A percentile compares a stretch with the other conserved stretches of the same genome.
Conservation (phyloP, 2,329 filamentous ascomycete genomes). For the Cryphonectria japonica region DNA sequence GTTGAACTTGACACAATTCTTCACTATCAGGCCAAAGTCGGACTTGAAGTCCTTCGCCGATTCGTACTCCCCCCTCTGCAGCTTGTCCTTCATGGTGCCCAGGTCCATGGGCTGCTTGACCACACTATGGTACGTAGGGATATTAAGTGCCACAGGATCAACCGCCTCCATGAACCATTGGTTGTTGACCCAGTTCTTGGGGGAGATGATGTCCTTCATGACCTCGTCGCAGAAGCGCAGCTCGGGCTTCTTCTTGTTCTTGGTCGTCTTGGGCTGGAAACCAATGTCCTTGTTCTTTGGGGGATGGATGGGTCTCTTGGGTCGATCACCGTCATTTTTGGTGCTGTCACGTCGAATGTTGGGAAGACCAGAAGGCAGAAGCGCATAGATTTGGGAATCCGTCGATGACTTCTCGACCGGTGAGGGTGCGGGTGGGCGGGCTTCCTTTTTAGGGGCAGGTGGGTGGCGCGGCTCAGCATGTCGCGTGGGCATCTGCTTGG, state of each 20-base stretch:
- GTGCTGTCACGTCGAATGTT: conserved; percentile 85
- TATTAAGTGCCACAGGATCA: conserved; percentile 90
- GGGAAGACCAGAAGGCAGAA: conserved; percentile 77
- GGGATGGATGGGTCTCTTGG: conserved; percentile 91
- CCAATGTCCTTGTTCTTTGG: conserved; percentile 91
- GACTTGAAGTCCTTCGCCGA: conserved; percentile 83
- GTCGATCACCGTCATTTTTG: conserved; percentile 74
- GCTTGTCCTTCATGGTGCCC: conserved; percentile 76
- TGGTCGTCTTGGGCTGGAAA: conserved; percentile 80
- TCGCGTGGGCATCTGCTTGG: conserved; percentile 50
- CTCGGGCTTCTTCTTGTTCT: conserved; percentile 92
- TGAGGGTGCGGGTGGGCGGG: conserved; percentile 37
- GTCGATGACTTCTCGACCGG: conserved; percentile 40
- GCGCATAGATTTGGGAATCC: conserved; percentile 62
- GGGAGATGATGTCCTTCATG: conserved; percentile 75
- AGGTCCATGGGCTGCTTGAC: conserved; percentile 99
- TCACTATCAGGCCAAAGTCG: conserved; percentile 81
- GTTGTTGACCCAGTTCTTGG: conserved; percentile 70
- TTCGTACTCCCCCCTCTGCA: conserved; percentile 78
- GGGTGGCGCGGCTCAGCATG: conserved; percentile 50
- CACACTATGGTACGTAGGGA: conserved; percentile 88
- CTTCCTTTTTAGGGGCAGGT: conserved; percentile 38
- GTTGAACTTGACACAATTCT: conserved; percentile 94
- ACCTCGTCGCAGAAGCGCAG: conserved; percentile 88
- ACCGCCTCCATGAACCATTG: conserved; percentile 81